phyloP scores from a whole-genome alignment of 2,329 filamentous ascomycete species.

The Alternaria sp. region DNA sequence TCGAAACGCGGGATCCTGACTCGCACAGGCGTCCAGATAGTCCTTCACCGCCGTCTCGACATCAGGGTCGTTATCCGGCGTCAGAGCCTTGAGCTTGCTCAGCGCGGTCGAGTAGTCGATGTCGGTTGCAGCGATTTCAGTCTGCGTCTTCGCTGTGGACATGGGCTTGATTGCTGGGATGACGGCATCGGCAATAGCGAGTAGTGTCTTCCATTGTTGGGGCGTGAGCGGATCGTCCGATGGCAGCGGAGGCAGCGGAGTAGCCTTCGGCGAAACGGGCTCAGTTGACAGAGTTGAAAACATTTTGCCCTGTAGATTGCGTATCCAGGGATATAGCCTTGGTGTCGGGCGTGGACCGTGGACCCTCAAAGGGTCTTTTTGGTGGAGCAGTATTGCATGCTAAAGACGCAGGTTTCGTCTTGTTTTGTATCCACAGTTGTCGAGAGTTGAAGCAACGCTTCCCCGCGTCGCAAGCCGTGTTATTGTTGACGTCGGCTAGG shows the following conservation, averaged over 20 bases:
- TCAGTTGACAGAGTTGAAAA: constrained; percentile 32
- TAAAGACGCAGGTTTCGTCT: constrained; percentile 15
- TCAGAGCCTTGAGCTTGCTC: constrained; percentile 37
- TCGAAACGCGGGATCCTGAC: constrained; percentile 63
- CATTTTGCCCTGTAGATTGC: constrained; percentile 31
- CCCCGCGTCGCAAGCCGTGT: constrained; percentile 7
- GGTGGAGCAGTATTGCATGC: constrained; percentile 5
- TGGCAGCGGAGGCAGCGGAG: constrained; percentile 59
- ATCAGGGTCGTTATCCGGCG: constrained; percentile 39
- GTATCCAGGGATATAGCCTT: constrained; percentile 19
- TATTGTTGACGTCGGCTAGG: constrained; percentile 9
- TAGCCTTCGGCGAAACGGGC: constrained; percentile 47
- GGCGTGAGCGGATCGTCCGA: constrained; percentile 60
- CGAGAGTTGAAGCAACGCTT: constrained; percentile 6
- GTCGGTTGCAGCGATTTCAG: constrained; percentile 59
- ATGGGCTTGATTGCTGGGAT: constrained; percentile 66
- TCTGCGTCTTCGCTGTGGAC: constrained; percentile 45
- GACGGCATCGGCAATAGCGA: constrained; percentile 65
- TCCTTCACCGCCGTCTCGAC: constrained; percentile 58
- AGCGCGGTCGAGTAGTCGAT: constrained; percentile 61
- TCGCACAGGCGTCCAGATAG: constrained; percentile 63
- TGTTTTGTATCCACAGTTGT: constrained; percentile 2
- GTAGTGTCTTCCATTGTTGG: constrained; percentile 66
- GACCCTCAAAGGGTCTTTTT: constrained; percentile 14
- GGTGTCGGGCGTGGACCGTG: not conserved